Evolutionary conservation across 140 eudicot genomes (phyloP).

Genomic region (Oenanthe javanica): DNA sequence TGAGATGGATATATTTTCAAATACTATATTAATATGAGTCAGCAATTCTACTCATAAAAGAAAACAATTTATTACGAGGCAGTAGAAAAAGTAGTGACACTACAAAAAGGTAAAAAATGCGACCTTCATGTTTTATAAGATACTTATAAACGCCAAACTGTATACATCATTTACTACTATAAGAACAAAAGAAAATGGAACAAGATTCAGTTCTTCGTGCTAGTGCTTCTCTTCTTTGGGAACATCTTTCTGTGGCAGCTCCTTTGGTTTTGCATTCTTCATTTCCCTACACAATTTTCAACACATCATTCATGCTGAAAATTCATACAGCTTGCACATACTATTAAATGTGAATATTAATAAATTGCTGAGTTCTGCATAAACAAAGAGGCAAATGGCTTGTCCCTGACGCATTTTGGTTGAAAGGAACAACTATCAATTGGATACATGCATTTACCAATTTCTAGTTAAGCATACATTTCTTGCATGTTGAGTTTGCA

Average conservation of each 20-base stretch:
- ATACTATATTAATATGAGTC: neutral
- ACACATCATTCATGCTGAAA: neutral
- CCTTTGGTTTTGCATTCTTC: constrained; percentile 27
- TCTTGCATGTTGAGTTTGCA: too few species aligned
- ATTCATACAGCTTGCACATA: neutral
- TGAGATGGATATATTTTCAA: neutral
- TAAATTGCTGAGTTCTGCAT: neutral
- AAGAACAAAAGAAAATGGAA: neutral
- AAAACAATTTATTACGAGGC: neutral
- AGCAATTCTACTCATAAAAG: neutral
- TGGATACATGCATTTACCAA: too few species aligned
- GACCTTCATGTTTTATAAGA: neutral
- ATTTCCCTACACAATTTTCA: constrained; percentile 13
- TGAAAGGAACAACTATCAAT: neutral
- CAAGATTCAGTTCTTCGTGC: neutral
- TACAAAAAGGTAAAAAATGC: neutral
- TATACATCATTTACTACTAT: neutral
- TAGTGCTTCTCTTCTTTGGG: constrained; percentile 17
- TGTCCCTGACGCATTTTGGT: neutral
- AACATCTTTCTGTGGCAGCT: constrained; percentile 23
- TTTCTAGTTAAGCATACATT: too few species aligned
- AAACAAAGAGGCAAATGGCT: neutral
- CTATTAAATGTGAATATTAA: neutral
- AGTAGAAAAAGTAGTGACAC: neutral
- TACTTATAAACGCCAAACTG: neutral